Evolutionary conservation across 257 asterid species (phyloP).

Genomic region (Solanum arcanum): DNA sequence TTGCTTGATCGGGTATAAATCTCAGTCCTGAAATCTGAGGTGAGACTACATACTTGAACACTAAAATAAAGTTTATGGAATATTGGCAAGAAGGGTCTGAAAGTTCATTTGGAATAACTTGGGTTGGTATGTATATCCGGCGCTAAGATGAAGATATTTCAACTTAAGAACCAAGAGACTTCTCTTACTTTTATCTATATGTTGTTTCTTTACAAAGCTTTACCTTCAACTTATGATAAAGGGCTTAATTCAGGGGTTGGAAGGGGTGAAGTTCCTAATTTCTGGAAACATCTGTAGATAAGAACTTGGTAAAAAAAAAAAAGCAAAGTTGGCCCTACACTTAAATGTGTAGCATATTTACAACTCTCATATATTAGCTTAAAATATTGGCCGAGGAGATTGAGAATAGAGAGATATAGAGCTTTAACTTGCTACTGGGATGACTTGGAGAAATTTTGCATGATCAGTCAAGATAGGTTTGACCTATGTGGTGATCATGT

Average conservation of each 20-base stretch:
- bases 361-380: background rate
- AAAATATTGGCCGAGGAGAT: background rate
- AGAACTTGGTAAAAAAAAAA: background rate
- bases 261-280: background rate
- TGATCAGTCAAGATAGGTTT: background rate
- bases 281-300: background rate
- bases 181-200: background rate
- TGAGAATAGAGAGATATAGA: background rate
- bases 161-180: background rate
- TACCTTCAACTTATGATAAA: background rate
- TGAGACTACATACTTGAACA: background rate
- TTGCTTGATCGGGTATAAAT: background rate
- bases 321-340: background rate
- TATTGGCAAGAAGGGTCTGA: background rate
- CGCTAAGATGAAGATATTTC: background rate
- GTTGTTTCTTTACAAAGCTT: background rate
- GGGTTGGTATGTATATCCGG: background rate
- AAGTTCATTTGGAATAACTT: background rate
- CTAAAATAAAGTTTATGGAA: background rate
- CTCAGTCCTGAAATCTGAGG: background rate
- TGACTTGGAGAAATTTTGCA: background rate
- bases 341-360: background rate
- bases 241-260: background rate
- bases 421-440: background rate
- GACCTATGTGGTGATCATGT: background rate